phyloP scores from a whole-genome alignment of 805 yeast genomes.

The Blastobotrys attinorum region DNA sequence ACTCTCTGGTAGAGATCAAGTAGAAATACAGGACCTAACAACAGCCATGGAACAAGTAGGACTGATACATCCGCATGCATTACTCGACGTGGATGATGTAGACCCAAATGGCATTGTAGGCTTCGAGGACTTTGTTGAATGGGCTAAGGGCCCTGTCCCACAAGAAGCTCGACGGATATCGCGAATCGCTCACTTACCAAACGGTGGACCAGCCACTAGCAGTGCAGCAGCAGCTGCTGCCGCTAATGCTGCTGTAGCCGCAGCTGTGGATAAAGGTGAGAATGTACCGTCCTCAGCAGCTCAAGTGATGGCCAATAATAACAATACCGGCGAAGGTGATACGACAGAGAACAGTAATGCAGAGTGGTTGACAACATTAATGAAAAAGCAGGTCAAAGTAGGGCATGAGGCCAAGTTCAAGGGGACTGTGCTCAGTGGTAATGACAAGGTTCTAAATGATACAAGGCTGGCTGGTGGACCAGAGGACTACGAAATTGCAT shows the following conservation, averaged over 20 bases:
- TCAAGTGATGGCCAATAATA: background rate
- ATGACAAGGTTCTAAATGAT: conserved; percentile 2
- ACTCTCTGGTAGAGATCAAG: conserved; percentile 38
- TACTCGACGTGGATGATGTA: conserved; percentile 45
- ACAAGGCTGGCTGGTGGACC: conserved; percentile 17
- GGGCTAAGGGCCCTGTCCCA: conserved; percentile 45
- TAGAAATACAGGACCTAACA: conserved; percentile 58
- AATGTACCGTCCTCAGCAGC: conserved; percentile 2
- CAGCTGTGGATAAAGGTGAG: background rate
- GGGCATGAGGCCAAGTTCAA: conserved; percentile 28
- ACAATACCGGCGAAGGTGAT: conserved; percentile 1
- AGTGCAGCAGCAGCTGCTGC: conserved; percentile 4
- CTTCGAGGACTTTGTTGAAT: conserved; percentile 43
- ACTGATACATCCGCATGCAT: conserved; percentile 49
- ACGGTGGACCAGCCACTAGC: background rate
- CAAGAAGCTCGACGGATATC: conserved; percentile 34
- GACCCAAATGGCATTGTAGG: conserved; percentile 40
- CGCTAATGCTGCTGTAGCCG: background rate
- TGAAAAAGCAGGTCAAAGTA: conserved; percentile 27
- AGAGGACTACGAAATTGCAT: background rate
- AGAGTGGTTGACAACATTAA: conserved; percentile 29
- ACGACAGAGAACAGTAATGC: conserved; percentile 8
- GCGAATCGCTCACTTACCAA: conserved; percentile 6
- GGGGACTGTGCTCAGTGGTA: conserved; percentile 22
- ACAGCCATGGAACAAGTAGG: conserved; percentile 61